Evolutionary conservation across 176 grass and related monocot species (phyloP).

Genomic region (Pontederia crassipes): DNA sequence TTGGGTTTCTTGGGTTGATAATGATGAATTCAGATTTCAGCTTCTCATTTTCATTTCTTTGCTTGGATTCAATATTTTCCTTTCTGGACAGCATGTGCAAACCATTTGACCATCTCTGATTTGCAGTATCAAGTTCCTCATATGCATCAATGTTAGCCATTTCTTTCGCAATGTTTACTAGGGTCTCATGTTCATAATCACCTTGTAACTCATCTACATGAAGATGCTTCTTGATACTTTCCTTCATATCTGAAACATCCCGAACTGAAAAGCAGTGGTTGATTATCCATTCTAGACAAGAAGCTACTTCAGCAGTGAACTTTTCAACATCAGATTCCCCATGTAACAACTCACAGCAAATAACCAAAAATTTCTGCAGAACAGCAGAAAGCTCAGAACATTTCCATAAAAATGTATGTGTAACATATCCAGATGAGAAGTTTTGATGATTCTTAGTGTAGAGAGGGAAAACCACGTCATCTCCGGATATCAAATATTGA

Average conservation of each 20-base stretch:
- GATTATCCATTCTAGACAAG: constrained; percentile 8
- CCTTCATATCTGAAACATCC: constrained; percentile 13
- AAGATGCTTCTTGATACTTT: constrained; percentile 6
- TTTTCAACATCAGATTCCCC: not conserved
- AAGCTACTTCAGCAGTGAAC: constrained; percentile 9
- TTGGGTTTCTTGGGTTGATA: not conserved
- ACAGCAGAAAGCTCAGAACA: constrained; percentile 9
- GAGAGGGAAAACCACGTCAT: not conserved
- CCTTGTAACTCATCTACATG: constrained; percentile 19
- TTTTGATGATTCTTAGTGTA: not conserved
- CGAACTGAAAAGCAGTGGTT: constrained; percentile 7
- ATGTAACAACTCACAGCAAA: not conserved
- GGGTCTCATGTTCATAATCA: not conserved
- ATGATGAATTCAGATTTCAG: not conserved
- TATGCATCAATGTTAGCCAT: constrained; percentile 7
- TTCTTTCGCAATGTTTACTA: not conserved
- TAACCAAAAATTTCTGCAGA: constrained; percentile 4
- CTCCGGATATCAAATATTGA: not conserved
- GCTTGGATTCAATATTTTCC: constrained; percentile 20
- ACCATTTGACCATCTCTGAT: constrained; percentile 6
- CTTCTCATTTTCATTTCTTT: constrained; percentile 16
- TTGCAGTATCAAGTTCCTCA: not conserved
- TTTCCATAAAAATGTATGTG: constrained; percentile 8
- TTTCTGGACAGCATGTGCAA: not conserved
- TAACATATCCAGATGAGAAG: not conserved